Evolutionary conservation across 192 early-diverging fungal species (phyloP).

Genomic region (Mortierella alpina): DNA sequence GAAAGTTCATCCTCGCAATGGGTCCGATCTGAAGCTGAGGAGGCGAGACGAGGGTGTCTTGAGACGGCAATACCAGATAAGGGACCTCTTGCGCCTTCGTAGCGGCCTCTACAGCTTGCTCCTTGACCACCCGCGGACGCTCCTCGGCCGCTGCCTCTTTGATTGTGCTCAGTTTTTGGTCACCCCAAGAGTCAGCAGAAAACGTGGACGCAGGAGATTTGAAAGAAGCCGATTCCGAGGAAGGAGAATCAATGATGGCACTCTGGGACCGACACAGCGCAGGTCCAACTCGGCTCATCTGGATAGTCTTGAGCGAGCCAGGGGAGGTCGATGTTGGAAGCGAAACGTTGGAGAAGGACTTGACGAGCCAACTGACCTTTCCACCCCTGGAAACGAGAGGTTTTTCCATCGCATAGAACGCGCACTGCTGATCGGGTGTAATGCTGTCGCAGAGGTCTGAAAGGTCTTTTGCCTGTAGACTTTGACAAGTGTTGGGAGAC

Average conservation of each 20-base stretch:
- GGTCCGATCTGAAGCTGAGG: slow-evolving; percentile 22
- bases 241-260: background rate
- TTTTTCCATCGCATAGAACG: background rate
- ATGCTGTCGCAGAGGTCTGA: background rate
- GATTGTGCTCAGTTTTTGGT: background rate
- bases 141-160: background rate
- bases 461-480: background rate
- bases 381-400: background rate
- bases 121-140: background rate
- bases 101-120: background rate
- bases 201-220: slow-evolving; percentile 3
- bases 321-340: background rate
- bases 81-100: background rate
- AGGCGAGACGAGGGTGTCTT: background rate
- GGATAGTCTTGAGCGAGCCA: background rate
- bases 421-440: background rate
- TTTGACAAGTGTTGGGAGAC: background rate
- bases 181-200: slow-evolving; percentile 19
- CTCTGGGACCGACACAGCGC: background rate
- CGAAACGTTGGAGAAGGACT: slow-evolving; percentile 19
- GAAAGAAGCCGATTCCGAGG: background rate
- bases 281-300: background rate
- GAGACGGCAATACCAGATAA: background rate
- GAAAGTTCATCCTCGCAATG: slow-evolving; percentile 37
- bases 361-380: slow-evolving; percentile 13